Percentiles rank a stretch among this genome's conserved stretches.
These are phyloP conservation scores for Prasinococcaceae sp. DNA, from an alignment of 139 green algal species.

Conservation along the genomic window DNA sequence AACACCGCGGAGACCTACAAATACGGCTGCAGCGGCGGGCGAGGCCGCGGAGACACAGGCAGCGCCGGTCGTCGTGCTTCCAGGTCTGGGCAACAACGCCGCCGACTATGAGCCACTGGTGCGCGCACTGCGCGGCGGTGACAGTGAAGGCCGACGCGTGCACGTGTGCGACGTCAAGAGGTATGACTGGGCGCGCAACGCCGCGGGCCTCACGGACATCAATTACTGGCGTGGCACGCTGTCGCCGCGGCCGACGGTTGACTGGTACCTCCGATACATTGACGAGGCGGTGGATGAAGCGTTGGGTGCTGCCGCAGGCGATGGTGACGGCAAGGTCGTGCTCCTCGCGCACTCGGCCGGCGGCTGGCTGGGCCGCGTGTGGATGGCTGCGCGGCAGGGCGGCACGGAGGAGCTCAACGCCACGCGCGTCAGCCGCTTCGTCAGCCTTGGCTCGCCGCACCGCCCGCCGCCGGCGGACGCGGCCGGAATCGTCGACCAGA, in stretches of 20 bases:
- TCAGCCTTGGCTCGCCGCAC: constrained; percentile 65
- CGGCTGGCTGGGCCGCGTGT: constrained; percentile 56
- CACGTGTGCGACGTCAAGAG: constrained; percentile 38
- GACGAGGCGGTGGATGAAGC: constrained; percentile 39
- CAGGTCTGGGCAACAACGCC: constrained; percentile 75
- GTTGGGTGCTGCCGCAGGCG: constrained; percentile 17
- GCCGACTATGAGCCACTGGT: constrained; percentile 54
- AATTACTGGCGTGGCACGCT: constrained; percentile 83
- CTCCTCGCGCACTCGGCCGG: constrained; percentile 77
- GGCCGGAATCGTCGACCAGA: constrained; percentile 74
- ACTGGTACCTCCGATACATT: constrained; percentile 76
- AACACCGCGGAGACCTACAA: no score
- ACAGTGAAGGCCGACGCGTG: constrained; percentile 23
- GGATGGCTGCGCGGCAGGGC: constrained; percentile 63
- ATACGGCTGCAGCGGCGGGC: no score
- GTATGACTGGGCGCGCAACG: constrained; percentile 75
- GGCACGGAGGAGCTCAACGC: constrained; percentile 23
- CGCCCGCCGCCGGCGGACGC: constrained; percentile 17
- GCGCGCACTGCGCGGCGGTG: constrained; percentile 29
- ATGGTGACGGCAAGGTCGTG: constrained; percentile 41
- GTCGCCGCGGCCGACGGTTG: constrained; percentile 69
- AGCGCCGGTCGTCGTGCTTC: no score
- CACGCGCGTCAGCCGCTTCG: constrained; percentile 29
- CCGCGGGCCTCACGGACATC: constrained; percentile 48
- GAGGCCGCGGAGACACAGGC: no score